Conservation (phyloP, 164 flowering plant species). For the Houttuynia cordata region DNA sequence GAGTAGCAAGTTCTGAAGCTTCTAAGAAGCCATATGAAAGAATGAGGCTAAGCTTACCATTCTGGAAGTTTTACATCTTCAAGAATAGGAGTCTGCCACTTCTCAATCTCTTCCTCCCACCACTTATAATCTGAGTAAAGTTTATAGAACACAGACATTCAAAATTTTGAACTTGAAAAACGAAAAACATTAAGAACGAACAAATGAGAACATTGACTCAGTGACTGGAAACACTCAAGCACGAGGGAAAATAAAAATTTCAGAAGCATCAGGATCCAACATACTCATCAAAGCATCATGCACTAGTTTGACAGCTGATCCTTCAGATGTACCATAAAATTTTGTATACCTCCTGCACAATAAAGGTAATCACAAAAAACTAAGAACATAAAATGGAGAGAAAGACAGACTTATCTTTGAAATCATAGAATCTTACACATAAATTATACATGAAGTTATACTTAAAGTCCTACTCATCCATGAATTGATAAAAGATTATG, state of each 20-base stretch:
- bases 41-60: slow-evolving; percentile 33
- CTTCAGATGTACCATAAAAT: slow-evolving; percentile 83
- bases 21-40: too few relatives aligned
- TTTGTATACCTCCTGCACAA: slow-evolving; percentile 86
- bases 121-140: slow-evolving; percentile 60
- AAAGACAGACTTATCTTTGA: background rate
- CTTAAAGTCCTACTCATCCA: too few relatives aligned
- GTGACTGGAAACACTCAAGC: background rate
- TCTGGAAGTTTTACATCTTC: slow-evolving; percentile 77
- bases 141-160: slow-evolving; percentile 2
- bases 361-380: background rate
- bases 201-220: background rate
- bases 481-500: too few relatives aligned
- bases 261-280: slow-evolving; percentile 8
- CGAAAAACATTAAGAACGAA: background rate
- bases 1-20: background rate
- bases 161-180: background rate
- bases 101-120: slow-evolving; percentile 99
- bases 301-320: slow-evolving; percentile 64
- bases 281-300: slow-evolving; percentile 88
- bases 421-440: background rate
- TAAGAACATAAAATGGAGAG: too few relatives aligned
- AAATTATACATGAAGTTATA: too few relatives aligned
- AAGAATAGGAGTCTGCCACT: slow-evolving; percentile 90
- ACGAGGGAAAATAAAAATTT: too few relatives aligned